Evolutionary conservation across 2,329 filamentous ascomycete genomes (phyloP), one percentile per base, ranked within the genome.

Genomic region (Phialophora tarda): DNA sequence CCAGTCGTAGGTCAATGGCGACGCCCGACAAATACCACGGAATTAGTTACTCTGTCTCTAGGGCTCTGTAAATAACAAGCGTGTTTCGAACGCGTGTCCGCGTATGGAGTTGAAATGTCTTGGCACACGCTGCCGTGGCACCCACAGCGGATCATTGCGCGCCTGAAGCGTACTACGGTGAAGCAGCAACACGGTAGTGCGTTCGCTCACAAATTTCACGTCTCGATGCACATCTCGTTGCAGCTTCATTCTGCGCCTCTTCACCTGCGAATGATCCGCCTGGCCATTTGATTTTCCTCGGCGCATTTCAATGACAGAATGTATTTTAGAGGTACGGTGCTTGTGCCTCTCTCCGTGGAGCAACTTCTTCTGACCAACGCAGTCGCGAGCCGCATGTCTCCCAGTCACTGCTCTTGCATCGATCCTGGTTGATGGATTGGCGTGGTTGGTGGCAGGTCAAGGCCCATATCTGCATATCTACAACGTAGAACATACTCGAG

Each of bases 381-480:
- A 66, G 66, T 48, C 63, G 24, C 51, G 60, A 48, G 60, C 56
- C 53, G 38, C 65, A 38, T 79, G 77, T 73, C 75, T 82, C 48
- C 80, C 80, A 34, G 76, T 81, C 67, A 79, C 79, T 65, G 77
- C 78, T 54, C 70, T 82, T 44, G 75, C 76, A 70, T 72, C 72
- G 28, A 63, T 79, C 61, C 67, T 71, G 53, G 67, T 77, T 66
- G 68, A 69, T 41, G 69, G 71, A 62, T 63, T 53, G 12, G 67
- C 71, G 28, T 68, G 80, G 53, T 65, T 82, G 38, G 58, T 82
- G 12, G 74, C 77, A 64, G 79, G 79, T 2, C 76, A 79, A 71
- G 80, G 80, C 0, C 74, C 76, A 24, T 77, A 74, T 64, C 68
- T 77, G 10, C 72, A 77, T 57, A 55, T 77, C 26, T 75, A 71